These are phyloP conservation scores for Calonectria pseudoreteaudii DNA, from an alignment of 2,329 filamentous ascomycete genomes.

Conservation along the genomic window DNA sequence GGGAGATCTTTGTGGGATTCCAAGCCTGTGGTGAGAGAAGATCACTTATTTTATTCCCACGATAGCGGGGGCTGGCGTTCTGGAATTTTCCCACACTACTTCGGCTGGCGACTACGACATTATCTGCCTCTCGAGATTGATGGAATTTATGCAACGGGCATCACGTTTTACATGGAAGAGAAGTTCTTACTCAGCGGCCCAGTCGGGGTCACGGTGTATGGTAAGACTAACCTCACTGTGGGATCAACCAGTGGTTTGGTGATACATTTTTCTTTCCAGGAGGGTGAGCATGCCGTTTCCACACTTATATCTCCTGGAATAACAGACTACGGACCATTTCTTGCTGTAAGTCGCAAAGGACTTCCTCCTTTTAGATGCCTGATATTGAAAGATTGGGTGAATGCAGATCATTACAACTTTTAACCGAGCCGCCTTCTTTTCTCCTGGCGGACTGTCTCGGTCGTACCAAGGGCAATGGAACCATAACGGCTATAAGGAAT, in stretches of 20 bases:
- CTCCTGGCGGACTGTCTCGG: background rate
- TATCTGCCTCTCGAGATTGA: background rate
- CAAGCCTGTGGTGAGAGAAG: background rate
- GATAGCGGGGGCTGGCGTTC: background rate
- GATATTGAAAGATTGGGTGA: background rate
- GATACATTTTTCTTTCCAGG: background rate
- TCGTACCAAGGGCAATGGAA: background rate
- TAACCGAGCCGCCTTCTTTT: constrained; percentile 1
- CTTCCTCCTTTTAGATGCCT: fast-evolving
- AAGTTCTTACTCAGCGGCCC: constrained; percentile 4
- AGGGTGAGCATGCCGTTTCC: background rate
- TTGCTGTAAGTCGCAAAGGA: background rate
- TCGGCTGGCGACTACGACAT: background rate
- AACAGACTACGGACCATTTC: background rate
- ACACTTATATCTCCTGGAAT: background rate
- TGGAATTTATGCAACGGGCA: background rate
- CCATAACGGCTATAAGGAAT: background rate
- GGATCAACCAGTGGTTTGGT: background rate
- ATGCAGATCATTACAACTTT: background rate
- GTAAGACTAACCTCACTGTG: background rate
- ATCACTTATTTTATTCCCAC: background rate
- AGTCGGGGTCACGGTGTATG: background rate
- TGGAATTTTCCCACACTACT: constrained; percentile 2
- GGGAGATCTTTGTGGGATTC: background rate
- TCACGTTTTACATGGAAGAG: background rate